These are phyloP conservation scores for Penicillium sp. DNA, from an alignment of 2,329 filamentous ascomycete species.

Conservation along the genomic window DNA sequence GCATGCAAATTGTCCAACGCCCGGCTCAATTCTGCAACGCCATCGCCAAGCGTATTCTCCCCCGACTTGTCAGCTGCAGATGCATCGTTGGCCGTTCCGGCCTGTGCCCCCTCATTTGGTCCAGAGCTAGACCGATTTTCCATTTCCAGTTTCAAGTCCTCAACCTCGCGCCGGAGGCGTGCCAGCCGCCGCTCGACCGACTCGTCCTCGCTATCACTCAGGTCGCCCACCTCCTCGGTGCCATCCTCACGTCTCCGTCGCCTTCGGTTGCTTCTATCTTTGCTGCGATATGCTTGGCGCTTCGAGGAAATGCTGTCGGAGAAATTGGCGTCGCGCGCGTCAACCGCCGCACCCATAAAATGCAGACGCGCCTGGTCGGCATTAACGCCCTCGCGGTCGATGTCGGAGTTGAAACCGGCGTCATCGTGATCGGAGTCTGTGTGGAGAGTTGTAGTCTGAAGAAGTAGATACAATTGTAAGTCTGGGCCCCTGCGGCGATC, in stretches of 20 bases:
- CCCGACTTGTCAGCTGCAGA: conserved; percentile 44
- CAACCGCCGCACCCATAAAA: conserved; percentile 75
- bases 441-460: conserved; percentile 60
- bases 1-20: conserved; percentile 68
- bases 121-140: conserved; percentile 55
- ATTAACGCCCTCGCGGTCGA: conserved; percentile 76
- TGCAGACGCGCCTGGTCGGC: conserved; percentile 77
- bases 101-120: conserved; percentile 50
- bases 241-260: conserved; percentile 54
- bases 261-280: conserved; percentile 59
- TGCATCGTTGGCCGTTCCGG: background rate
- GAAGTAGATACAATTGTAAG: conserved; percentile 56
- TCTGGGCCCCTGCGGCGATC: conserved; percentile 1
- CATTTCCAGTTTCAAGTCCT: conserved; percentile 66
- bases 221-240: conserved; percentile 68
- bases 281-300: conserved; percentile 79
- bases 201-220: conserved; percentile 80
- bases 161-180: conserved; percentile 78
- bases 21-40: conserved; percentile 70
- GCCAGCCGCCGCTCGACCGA: conserved; percentile 77
- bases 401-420: conserved; percentile 55
- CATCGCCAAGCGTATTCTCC: conserved; percentile 54
- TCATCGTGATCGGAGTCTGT: conserved; percentile 65
- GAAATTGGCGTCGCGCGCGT: conserved; percentile 80
- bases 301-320: conserved; percentile 85